Percentiles rank a stretch among this genome's conserved stretches.
Conservation (phyloP, 2,329 filamentous ascomycete genomes). For the Apiospora rasikravindrae region DNA sequence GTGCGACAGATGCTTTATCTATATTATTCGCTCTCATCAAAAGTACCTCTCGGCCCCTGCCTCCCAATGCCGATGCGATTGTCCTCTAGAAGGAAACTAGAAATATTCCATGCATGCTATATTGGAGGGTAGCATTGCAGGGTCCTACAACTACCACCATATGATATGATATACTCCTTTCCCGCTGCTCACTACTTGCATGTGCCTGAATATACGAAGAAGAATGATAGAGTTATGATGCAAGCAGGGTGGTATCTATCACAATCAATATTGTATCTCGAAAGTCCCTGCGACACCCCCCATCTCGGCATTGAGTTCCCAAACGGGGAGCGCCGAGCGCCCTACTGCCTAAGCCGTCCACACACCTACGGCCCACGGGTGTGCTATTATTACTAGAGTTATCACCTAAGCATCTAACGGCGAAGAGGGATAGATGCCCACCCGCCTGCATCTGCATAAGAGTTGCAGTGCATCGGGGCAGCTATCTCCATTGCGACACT, state of each 20-base stretch:
- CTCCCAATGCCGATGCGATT: neutral
- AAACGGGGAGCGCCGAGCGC: conserved; percentile 12
- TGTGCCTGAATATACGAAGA: neutral
- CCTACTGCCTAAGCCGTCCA: neutral
- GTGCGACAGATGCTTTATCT: neutral
- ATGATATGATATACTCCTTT: conserved; percentile 8
- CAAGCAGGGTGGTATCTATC: conserved; percentile 5
- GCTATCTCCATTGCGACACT: neutral
- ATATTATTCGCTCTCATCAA: neutral
- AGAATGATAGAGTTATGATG: neutral
- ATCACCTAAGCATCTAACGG: neutral
- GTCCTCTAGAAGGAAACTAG: conserved; percentile 12
- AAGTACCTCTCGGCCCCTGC: neutral
- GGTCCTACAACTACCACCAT: neutral
- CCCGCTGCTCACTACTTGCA: neutral
- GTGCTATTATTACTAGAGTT: neutral
- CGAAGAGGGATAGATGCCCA: neutral
- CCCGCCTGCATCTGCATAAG: neutral
- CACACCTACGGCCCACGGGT: neutral
- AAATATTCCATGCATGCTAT: conserved; percentile 8
- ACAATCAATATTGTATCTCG: conserved; percentile 5
- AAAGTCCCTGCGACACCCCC: neutral
- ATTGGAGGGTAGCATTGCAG: neutral
- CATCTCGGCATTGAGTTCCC: conserved; percentile 13
- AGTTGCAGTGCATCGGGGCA: neutral